Base-by-base conservation (phyloP, 2,329 filamentous ascomycete genomes). In the Ilyonectria mors-panacis region DNA sequence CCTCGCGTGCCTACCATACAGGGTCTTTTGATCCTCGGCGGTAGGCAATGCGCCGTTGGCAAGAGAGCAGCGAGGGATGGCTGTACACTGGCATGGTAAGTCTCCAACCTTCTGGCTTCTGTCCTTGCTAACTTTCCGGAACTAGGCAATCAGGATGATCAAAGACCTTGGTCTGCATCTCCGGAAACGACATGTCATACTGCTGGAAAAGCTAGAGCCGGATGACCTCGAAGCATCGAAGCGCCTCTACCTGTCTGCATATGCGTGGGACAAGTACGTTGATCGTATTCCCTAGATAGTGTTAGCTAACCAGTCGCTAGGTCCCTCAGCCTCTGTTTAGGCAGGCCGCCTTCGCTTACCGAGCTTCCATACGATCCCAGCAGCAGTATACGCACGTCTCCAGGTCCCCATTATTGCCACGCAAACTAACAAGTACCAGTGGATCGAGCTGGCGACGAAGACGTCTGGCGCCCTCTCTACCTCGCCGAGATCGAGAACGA, bases 51-150 rank as follows among this genome's bases (percentile, higher is more conserved):
- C 9, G 44, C 44, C 21, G 21, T 47, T 15, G 44, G 44, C 10
- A 47, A 47, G 44, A 47, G 44, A 47, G 44, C 44, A 47, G 44
- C 44, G 44, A 47, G 44, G 44, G 44, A 4, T n/a, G 44, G 44
- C 21, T 47, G 21, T 47, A 47, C n/a, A 47, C 44, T 47, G 44
- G 44, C 21, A 47, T 47, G 44, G 44, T 47, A 21, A 12, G 44
- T 23, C n/a, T 47, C 10, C n/a, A 6, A 4, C 9, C 44, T 15
- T 19, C 3, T 9, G 8, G 35, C 4, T 6, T 8, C 9, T 10
- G 12, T 15, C 35, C 35, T 37, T 37, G 35, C 35, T 47, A 9
- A 47, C 19, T 19, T 23, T 9, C 5, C 17, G 1, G 2, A 21
- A 47, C 44, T 10, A 47, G 44, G 44, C 44, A 1, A 47, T 47